Conservation (phyloP, 441 rosid genomes). For the Omphalea diandra region DNA sequence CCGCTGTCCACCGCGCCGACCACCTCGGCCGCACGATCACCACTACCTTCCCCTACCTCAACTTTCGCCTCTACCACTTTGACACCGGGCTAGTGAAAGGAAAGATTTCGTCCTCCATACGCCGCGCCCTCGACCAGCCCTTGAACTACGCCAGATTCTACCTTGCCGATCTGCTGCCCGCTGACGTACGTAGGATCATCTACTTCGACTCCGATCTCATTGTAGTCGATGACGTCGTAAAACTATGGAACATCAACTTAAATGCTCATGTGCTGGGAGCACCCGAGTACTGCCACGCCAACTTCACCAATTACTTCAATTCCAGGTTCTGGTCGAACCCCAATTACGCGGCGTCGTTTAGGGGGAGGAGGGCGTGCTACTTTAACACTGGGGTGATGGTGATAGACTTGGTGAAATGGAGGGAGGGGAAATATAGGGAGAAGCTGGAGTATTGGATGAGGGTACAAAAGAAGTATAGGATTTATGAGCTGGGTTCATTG, state of each 20-base stretch:
- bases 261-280: slow-evolving; percentile 57
- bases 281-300: slow-evolving; percentile 78
- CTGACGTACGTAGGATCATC: slow-evolving; percentile 49
- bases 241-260: slow-evolving; percentile 52
- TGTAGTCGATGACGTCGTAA: slow-evolving; percentile 73
- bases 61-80: slow-evolving; percentile 48
- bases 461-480: slow-evolving; percentile 53
- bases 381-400: slow-evolving; percentile 92
- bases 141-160: slow-evolving; percentile 73
- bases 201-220: slow-evolving; percentile 78
- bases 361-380: slow-evolving; percentile 51
- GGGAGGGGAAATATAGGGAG: slow-evolving; percentile 54
- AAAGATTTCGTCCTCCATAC: slow-evolving; percentile 54
- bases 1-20: slow-evolving; percentile 38
- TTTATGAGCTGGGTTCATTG: slow-evolving; percentile 71
- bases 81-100: slow-evolving; percentile 47
- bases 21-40: slow-evolving; percentile 46
- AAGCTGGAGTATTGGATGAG: slow-evolving; percentile 71
- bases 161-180: slow-evolving; percentile 65
- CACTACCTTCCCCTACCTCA: slow-evolving; percentile 51
- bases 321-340: slow-evolving; percentile 57
- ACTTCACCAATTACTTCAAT: slow-evolving; percentile 67
- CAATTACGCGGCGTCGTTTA: slow-evolving; percentile 35
- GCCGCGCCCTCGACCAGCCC: slow-evolving; percentile 71
- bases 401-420: slow-evolving; percentile 62